Evolutionary conservation across 495 filamentous ascomycete genomes (phyloP), one percentile per base, ranked within the genome.

Genomic region (Aspergillus cavernicola): DNA sequence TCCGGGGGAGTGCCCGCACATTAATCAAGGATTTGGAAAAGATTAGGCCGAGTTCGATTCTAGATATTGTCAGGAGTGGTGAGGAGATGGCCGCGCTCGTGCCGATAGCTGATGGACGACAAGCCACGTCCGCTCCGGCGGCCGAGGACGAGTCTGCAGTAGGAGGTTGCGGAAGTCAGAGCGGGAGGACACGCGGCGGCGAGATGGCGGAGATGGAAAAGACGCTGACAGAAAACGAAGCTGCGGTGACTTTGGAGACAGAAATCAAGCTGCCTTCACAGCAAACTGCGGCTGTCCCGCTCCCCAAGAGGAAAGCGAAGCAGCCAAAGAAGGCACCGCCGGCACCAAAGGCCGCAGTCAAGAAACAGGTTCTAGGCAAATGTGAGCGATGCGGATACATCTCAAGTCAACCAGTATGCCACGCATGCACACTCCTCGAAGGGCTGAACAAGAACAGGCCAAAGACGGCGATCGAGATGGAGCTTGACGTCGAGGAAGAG

Each of bases 131-230:
- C 41, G 57, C 66, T 28, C 72, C 67, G 10, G 79, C 78, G 39
- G 87, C 82, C 9, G 88, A 88, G 43, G 81, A 70, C n/a, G 64
- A 71, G 18, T 46, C 74, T 18, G 67, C 76, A 22, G 85, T 83
- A 29, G 87, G 85, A 31, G 87, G 89, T 2, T 95, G 91, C 68
- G 88, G 88, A 2, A 91, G 85, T 55, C 69, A 80, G 19, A 88
- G 83, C 57, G 88, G 89, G 3, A 72, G 86, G 32, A 74, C 75
- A 32, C 78, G 80, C 38, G 89, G 89, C 12, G 86, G 85, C 8
- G 90, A 96, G 61, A 97, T 97, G 92, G 88, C 84, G n/a, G 82
- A 77, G 12, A 93, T 96, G 90, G 92, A 97, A 67, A 82, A 82
- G 66, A 80, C 84, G 62, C 71, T 98, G 18, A 73, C 77, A 22